Base-by-base conservation (phyloP, 2,329 filamentous ascomycete genomes). In the Pleoardoris graminearum region DNA sequence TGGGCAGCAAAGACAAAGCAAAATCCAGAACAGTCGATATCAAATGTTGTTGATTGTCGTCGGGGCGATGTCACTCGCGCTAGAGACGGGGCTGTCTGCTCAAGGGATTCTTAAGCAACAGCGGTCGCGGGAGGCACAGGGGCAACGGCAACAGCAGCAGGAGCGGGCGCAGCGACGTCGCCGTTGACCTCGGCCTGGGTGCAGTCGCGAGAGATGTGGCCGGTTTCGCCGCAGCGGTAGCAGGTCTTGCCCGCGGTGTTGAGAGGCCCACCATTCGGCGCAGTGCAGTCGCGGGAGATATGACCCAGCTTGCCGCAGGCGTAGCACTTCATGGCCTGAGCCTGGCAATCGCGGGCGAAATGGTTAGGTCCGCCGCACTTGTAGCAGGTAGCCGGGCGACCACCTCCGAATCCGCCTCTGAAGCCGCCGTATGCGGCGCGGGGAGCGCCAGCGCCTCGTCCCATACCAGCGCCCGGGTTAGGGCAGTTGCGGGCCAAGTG, bases 221-320 rank as follows among this genome's bases (percentile, higher is more conserved):
- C 94, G 53, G 91, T 86, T 80, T 97, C 90, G 62, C 93, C 91
- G 74, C 94, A 99, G 76, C 92, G 89, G 81, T 99, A 99, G 85
- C 94, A 99, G 60, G 92, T 96, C 86, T 97, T 99, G 72, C 93
- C 93, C 58, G 90, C 91, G 60, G 91, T 95, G 84, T 94, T 97
- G 63, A 97, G 82, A 41, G 93, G 91, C 21, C 94, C 94, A 51
- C 94, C 94, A 75, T 97, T 97, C 60, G 94, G 93, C 57, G 93
- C 91, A 41, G 92, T 96, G 82, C 94, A 99, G 77, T 99, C 94
- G 67, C 87, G 84, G 53, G 90, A 95, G 76, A 96, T 96, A 79
- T 96, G 91, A 46, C 65, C 67, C 50, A 96, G 85, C 81, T 96
- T 96, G 74, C 92, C 92, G 73, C 92, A 97, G 62, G 92, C 92